Evolutionary conservation across 805 yeast genomes (phyloP).

Genomic region (Huiozyma naganishii): DNA sequence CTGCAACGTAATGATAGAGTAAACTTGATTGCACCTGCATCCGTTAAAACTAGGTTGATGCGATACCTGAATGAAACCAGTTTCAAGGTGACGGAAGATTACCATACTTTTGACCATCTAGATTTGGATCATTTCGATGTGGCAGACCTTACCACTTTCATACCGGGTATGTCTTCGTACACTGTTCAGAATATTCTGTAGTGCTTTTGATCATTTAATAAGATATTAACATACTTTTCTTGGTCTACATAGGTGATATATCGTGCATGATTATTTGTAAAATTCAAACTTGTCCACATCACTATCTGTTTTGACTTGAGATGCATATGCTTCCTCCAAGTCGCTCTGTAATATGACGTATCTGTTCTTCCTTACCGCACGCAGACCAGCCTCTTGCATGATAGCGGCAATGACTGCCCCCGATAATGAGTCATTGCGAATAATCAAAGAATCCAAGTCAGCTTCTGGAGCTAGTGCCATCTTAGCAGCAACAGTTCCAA

Average conservation of each 20-base stretch:
- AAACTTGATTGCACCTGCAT: conserved; percentile 14
- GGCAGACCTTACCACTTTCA: conserved; percentile 33
- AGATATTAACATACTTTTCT: neutral
- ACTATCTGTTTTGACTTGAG: conserved; percentile 90
- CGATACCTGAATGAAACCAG: neutral
- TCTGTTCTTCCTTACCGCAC: conserved; percentile 97
- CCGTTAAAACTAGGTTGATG: conserved; percentile 7
- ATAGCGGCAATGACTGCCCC: conserved; percentile 98
- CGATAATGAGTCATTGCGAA: conserved; percentile 91
- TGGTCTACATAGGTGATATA: no score
- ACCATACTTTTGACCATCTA: conserved; percentile 39
- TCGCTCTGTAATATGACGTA: conserved; percentile 93
- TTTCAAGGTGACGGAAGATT: conserved; percentile 14
- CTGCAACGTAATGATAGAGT: conserved; percentile 3
- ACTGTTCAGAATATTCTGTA: neutral
- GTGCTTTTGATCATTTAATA: no score
- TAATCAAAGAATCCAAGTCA: conserved; percentile 86
- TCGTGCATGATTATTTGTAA: conserved; percentile 50
- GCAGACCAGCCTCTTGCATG: conserved; percentile 98
- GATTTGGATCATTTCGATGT: conserved; percentile 70
- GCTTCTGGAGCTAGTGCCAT: conserved; percentile 98
- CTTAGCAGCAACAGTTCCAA: conserved; percentile 89
- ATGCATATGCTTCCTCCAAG: conserved; percentile 92
- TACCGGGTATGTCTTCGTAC: conserved; percentile 58
- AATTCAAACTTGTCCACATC: conserved; percentile 97